Evolutionary conservation across 768 basidiomycete genomes (phyloP).

Genomic region (Leucocoprinus sp.): DNA sequence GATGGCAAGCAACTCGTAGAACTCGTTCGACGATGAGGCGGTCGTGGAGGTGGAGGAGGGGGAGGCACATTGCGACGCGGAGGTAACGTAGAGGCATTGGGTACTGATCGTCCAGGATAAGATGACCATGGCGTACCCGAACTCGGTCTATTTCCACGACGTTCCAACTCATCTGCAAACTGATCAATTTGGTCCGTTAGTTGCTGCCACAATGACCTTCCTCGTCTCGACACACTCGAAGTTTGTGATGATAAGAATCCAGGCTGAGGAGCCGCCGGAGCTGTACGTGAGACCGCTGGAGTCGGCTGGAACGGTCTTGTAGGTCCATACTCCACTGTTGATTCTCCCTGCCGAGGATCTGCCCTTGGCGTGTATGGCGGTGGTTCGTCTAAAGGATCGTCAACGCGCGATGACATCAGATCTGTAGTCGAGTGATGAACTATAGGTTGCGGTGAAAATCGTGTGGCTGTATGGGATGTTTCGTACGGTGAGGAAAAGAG

Average conservation of each 20-base stretch:
- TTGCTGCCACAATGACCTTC: slow-evolving; percentile 1
- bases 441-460: background rate
- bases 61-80: background rate
- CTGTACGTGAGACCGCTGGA: slow-evolving; percentile 11
- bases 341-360: slow-evolving; percentile 47
- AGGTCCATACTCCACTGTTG: slow-evolving; percentile 56
- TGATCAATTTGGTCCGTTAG: background rate
- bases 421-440: background rate
- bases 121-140: background rate
- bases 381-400: slow-evolving; percentile 42
- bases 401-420: background rate
- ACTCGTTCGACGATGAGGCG: slow-evolving; percentile 18
- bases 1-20: slow-evolving; percentile 23
- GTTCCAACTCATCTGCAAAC: background rate
- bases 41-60: slow-evolving; percentile 11
- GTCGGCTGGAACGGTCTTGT: slow-evolving; percentile 48
- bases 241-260: slow-evolving; percentile 1
- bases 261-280: slow-evolving; percentile 7
- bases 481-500: too few relatives aligned
- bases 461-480: background rate
- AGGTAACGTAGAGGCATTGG: background rate
- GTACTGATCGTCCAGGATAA: slow-evolving; percentile 3
- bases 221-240: background rate
- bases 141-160: background rate
- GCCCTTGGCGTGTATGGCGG: slow-evolving; percentile 64